phyloP scores from a whole-genome alignment of 73 alveolate genomes.

The Stentor roeselii region DNA sequence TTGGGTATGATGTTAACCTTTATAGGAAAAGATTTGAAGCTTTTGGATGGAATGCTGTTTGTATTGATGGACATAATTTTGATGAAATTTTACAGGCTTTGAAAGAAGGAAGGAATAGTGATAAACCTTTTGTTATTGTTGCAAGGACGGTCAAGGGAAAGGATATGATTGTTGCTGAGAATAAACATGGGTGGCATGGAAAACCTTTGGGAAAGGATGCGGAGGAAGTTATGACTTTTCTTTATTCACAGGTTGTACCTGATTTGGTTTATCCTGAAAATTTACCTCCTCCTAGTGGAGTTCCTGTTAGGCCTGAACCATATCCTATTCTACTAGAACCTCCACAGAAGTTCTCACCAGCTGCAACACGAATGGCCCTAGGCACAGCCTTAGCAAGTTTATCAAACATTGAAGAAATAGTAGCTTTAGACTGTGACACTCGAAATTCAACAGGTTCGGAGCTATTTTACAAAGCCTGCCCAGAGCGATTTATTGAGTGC shows the following conservation, averaged over 20 bases:
- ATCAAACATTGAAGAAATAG: conserved; percentile 37
- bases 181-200: conserved; percentile 63
- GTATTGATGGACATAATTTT: conserved; percentile 66
- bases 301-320: neutral
- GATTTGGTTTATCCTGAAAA: too few relatives aligned
- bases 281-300: neutral
- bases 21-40: conserved; percentile 62
- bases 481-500: conserved; percentile 69
- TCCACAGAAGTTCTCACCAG: conserved; percentile 26
- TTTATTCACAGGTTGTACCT: conserved; percentile 2
- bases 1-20: conserved; percentile 48
- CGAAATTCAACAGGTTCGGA: conserved; percentile 64
- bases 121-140: conserved; percentile 46
- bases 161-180: conserved; percentile 43
- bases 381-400: conserved; percentile 56
- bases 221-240: conserved; percentile 5
- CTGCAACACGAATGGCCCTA: conserved; percentile 60
- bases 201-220: conserved; percentile 46
- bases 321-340: neutral
- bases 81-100: conserved; percentile 46
- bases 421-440: conserved; percentile 66
- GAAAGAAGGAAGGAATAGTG: conserved; percentile 32
- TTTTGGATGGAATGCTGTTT: conserved; percentile 57
- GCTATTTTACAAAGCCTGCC: conserved; percentile 44
- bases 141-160: conserved; percentile 73